Base-by-base conservation (phyloP, 345 rosid genomes). In the Lepidium aucheri region DNA sequence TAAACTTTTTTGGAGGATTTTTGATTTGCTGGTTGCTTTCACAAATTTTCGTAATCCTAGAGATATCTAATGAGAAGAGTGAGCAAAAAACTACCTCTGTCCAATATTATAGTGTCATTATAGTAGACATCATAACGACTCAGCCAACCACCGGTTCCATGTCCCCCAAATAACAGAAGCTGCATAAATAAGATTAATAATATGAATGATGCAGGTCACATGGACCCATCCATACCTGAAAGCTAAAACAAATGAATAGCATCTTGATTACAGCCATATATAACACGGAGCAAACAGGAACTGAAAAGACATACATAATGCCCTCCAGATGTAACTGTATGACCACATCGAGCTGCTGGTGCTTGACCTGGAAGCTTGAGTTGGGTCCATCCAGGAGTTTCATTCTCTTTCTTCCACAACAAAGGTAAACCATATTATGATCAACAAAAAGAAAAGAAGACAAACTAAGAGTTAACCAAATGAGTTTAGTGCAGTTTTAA, bases 311-410 rank as follows among this genome's bases (percentile, higher is more conserved):
- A 76, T 90, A 94, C 99, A 68, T 94, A 78, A 80, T 85, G 84
- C 67, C 99, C 97, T 76, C 93, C 97, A 60, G 96, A 90, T 50
- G 96, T 85, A 55, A 86, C 53, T 39, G 96, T 88, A 75, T 90
- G 99, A 45, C 97, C 99, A 74, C 99, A 94, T 42, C 91, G 90
- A 57, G 99, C 47, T 75, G 97, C 75, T 53, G 99, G 97, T 52
- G 96, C 84, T 82, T 94, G 96, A 51, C 99, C 99, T 41, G 99
- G 99, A 75, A 94, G 99, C 85, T 88, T 94, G 80, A 94, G 81
- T 73, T 90, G 97, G 51, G 97, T 94, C 97, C 99, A 94, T 73
- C 95, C 96, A 75, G 97, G 89, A 72, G 88, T 64, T 84, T 90
- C 99, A 79, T 78, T 86, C 81, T 88, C 99, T 94, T 82, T 81